phyloP scores from a whole-genome alignment of 2,329 filamentous ascomycete species.

The Keithomyces neogunnii region DNA sequence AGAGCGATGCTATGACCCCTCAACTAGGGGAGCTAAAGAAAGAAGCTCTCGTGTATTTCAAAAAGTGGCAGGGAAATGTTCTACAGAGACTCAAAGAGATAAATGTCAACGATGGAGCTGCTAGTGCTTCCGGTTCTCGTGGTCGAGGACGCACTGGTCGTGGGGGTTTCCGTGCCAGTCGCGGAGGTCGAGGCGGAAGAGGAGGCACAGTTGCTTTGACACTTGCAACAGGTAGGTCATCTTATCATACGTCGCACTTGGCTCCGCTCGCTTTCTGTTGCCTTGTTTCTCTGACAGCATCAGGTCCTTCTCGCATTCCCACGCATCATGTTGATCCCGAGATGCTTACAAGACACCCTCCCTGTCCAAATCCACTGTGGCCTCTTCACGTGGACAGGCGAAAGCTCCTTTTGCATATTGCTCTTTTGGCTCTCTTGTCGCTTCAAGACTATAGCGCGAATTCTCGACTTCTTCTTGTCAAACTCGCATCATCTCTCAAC shows the following conservation, averaged over 20 bases:
- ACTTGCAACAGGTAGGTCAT: slow-evolving; percentile 26
- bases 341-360: slow-evolving; percentile 44
- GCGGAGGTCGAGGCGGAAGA: slow-evolving; percentile 24
- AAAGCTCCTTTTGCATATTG: slow-evolving; percentile 59
- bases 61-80: slow-evolving; percentile 70
- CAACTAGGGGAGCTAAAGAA: slow-evolving; percentile 58
- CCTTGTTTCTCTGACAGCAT: slow-evolving; percentile 1
- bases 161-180: slow-evolving; percentile 15
- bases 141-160: slow-evolving; percentile 23
- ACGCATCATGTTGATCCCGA: slow-evolving; percentile 35
- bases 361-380: slow-evolving; percentile 52
- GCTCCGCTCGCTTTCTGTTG: neutral
- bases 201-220: slow-evolving; percentile 18
- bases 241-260: neutral
- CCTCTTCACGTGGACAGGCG: slow-evolving; percentile 52
- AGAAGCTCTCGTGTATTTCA: slow-evolving; percentile 62
- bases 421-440: slow-evolving; percentile 65
- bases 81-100: slow-evolving; percentile 64
- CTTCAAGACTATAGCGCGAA: slow-evolving; percentile 70
- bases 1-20: slow-evolving; percentile 27
- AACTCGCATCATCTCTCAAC: slow-evolving; percentile 62
- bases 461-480: slow-evolving; percentile 62
- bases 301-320: slow-evolving; percentile 32
- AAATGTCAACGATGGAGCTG: slow-evolving; percentile 36
- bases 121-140: slow-evolving; percentile 15